A percentile compares a stretch with the other conserved stretches of the same genome.
Conservation (phyloP, 305 asterid genomes). For the Solanum hybrid region DNA sequence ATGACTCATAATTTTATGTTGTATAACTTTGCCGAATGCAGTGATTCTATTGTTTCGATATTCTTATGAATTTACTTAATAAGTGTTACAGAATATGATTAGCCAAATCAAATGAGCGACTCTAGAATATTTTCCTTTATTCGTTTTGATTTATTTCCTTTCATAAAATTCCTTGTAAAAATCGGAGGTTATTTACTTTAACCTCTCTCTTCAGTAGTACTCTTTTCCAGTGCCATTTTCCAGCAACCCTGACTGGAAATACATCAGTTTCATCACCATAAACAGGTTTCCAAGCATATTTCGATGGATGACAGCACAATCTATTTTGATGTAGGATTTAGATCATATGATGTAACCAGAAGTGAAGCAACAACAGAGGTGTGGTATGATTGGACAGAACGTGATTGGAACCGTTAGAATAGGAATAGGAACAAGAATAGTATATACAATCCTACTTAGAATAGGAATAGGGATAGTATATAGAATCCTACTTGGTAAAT, state of each 20-base stretch:
- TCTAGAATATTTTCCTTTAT: not conserved
- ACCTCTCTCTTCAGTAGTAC: not conserved
- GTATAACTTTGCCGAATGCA: not conserved
- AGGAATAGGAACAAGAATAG: not conserved
- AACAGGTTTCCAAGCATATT: not conserved
- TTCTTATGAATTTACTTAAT: not conserved
- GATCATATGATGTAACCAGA: not conserved
- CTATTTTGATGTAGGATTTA: not conserved
- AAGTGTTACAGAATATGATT: not conserved
- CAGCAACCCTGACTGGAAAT: not conserved
- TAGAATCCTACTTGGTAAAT: no score
- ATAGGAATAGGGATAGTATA: no score
- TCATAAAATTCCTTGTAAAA: not conserved
- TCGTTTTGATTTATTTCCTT: not conserved
- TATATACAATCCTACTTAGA: no score
- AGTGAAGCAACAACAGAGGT: not conserved
- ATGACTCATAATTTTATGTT: not conserved
- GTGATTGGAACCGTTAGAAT: not conserved
- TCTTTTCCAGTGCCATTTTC: not conserved
- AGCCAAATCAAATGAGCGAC: not conserved
- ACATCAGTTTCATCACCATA: not conserved
- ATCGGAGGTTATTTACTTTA: not conserved
- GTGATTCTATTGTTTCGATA: not conserved
- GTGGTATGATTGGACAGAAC: not conserved
- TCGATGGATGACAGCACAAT: not conserved